Evolutionary conservation across 2,329 filamentous ascomycete species (phyloP).

Genomic region (Diplocarpon rosae): DNA sequence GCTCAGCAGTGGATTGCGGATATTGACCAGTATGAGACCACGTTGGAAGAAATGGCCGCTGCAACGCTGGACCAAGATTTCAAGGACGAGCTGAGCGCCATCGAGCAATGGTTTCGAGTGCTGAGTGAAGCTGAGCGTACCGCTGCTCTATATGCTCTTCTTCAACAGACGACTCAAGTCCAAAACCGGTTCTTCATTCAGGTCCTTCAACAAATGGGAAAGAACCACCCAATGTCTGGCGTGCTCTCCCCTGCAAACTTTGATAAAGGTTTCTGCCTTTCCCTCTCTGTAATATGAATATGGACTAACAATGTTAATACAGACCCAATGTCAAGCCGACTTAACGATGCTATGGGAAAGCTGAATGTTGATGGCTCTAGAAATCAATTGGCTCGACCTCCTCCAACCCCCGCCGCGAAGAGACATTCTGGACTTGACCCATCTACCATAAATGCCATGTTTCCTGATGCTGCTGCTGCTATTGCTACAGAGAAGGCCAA

Average conservation of each 20-base stretch:
- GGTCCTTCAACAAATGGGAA: conserved; percentile 97
- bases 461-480: conserved; percentile 94
- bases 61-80: conserved; percentile 99
- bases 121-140: conserved; percentile 94
- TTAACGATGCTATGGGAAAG: conserved; percentile 95
- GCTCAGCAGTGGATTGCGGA: conserved; percentile 98
- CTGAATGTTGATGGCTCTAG: conserved; percentile 77
- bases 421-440: conserved; percentile 90
- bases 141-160: conserved; percentile 83
- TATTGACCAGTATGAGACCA: conserved; percentile 98
- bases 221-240: conserved; percentile 93
- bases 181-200: conserved; percentile 99
- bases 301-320: conserved; percentile 6
- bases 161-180: conserved; percentile 97
- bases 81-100: conserved; percentile 96
- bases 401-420: conserved; percentile 68
- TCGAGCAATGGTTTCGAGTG: conserved; percentile 98
- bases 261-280: conserved; percentile 64
- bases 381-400: conserved; percentile 74
- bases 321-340: conserved; percentile 95
- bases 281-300: background rate
- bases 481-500: conserved; percentile 98
- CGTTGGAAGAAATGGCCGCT: conserved; percentile 95
- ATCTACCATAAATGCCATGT: conserved; percentile 96
- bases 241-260: conserved; percentile 91